These are phyloP conservation scores for Salmacisia buchloeana DNA, from an alignment of 1,284 basidiomycete species.

Conservation along the genomic window DNA sequence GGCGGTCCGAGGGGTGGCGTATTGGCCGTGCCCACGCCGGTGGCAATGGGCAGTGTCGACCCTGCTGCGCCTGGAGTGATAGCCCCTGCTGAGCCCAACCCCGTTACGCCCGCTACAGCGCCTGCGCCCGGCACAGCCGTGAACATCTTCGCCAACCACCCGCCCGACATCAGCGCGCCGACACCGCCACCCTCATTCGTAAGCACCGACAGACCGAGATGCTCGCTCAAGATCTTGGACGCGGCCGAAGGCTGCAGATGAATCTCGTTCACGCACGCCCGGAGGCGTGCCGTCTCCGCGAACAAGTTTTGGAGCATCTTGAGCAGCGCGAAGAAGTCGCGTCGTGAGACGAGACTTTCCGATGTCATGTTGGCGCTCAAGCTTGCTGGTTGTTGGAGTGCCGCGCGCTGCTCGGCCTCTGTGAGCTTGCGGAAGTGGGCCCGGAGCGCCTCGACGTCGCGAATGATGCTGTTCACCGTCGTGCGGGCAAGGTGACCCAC, in stretches of 20 bases:
- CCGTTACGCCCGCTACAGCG: slow-evolving; percentile 10
- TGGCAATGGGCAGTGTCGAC: not conserved
- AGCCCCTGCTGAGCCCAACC: not conserved
- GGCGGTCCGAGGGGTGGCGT: not conserved
- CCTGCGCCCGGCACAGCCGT: slow-evolving; percentile 13
- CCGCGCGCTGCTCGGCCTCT: slow-evolving; percentile 54
- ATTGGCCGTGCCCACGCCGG: not conserved
- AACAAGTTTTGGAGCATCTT: slow-evolving; percentile 81
- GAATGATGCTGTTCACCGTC: slow-evolving; percentile 70
- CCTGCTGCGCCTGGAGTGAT: slow-evolving; percentile 5
- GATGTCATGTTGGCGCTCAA: slow-evolving; percentile 54
- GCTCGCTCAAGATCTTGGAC: slow-evolving; percentile 39
- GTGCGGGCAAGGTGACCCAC: slow-evolving; percentile 78
- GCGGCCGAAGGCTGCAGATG: slow-evolving; percentile 76
- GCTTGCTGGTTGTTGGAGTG: slow-evolving; percentile 11
- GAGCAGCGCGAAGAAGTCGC: slow-evolving; percentile 76
- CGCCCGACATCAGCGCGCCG: slow-evolving; percentile 11
- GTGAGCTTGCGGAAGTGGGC: slow-evolving; percentile 63
- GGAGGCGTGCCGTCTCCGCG: slow-evolving; percentile 72
- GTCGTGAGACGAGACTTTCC: slow-evolving; percentile 61
- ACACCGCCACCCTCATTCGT: slow-evolving; percentile 9
- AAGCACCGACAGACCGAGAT: slow-evolving; percentile 28
- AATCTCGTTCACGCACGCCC: slow-evolving; percentile 79
- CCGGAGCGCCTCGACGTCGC: slow-evolving; percentile 68
- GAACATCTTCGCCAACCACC: slow-evolving; percentile 35